Conservation (phyloP, 352 stramenopile species). For the Globisporangium barbulae region DNA sequence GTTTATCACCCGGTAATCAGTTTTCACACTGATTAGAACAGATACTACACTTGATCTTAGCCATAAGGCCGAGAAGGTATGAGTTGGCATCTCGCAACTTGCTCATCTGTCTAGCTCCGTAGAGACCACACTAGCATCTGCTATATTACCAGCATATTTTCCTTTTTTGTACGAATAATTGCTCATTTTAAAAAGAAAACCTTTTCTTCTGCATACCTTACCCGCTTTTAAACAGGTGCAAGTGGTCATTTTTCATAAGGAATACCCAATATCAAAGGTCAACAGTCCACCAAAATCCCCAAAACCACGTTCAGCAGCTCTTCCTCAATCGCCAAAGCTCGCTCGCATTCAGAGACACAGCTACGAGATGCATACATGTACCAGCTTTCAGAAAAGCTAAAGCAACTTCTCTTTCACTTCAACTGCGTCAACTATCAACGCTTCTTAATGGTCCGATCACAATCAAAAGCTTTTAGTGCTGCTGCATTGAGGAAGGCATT, state of each 20-base stretch:
- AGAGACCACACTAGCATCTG: background rate
- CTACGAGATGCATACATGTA: too few species aligned
- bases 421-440: too few species aligned
- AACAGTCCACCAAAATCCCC: too few species aligned
- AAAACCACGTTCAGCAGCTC: too few species aligned
- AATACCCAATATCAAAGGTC: too few species aligned
- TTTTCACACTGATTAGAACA: constrained; percentile 93
- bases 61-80: constrained; percentile 88
- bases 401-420: too few species aligned
- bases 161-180: background rate
- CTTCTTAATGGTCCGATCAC: too few species aligned
- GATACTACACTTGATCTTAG: constrained; percentile 92
- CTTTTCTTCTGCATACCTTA: background rate
- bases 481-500: too few species aligned
- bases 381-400: too few species aligned
- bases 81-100: constrained; percentile 11
- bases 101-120: background rate
- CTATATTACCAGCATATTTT: background rate
- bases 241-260: background rate
- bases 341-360: too few species aligned
- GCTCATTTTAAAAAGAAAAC: background rate
- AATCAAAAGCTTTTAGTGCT: too few species aligned
- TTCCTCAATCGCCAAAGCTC: too few species aligned
- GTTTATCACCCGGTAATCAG: constrained; percentile 66
- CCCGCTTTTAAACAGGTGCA: background rate